Evolutionary conservation across 108 stramenopile genomes (phyloP), one percentile per base, ranked within the genome.

Genomic region (Nannochloropsis granulata): DNA sequence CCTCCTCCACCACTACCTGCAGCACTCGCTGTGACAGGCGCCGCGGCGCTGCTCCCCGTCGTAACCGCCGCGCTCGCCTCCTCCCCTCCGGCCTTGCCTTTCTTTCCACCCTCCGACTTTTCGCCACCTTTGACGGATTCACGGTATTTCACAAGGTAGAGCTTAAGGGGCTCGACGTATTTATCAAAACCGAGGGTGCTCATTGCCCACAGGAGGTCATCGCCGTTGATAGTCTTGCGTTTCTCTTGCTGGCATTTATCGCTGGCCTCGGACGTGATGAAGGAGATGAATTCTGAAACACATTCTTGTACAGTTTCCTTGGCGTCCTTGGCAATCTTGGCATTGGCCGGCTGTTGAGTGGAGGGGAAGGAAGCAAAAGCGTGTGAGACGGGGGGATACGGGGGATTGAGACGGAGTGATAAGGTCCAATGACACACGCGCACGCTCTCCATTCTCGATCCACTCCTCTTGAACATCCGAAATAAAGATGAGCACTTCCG

Each of bases 201-300:
- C 98, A 99, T 97, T 44, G 99, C 99, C 97, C 96, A 97, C 0
- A 99, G 82, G 56, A 99, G 86, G 87, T 99, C 99, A 84, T 99
- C 98, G 34, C 98, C 99, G 89, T 97, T 99, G 91, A 99, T 99
- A 12, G 98, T 99, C 92, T 99, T 99, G 13, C 99, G 90, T 88
- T 98, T 98, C 90, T 99, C 98, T 85, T 97, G 96, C 86, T 96
- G 92, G 88, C 98, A 98, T 83, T 97, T 98, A 85, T 99, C 99
- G 23, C 92, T 94, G 0, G 99, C 99, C 86, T 98, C 98, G 84
- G 94, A 94, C 13, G 98, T 98, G 83, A 99, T 96, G 91, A 99
- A 99, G 90, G 94, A 95, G 84, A 99, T 98, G 88, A 99, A 99
- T 91, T 99, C 99, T 23, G 95, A 96, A 21, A 98, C 98, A 82